Conservation (phyloP, 1,139 yeast genomes). For the Magnusiomyces fungicola region DNA sequence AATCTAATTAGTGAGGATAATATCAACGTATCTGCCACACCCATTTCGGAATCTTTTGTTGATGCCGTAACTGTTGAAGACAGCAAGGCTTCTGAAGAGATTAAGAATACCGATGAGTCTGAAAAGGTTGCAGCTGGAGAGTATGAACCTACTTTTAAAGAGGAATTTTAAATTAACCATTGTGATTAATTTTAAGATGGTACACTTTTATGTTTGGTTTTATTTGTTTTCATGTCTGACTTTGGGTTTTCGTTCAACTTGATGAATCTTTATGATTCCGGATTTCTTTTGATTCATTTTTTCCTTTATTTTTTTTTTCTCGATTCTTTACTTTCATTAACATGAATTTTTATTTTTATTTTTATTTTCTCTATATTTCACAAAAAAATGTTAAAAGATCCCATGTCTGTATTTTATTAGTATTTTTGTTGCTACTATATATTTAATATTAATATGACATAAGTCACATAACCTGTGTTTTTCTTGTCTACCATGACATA, state of each 20-base stretch:
- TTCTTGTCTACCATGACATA: too few species aligned
- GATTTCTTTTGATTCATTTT: too few species aligned
- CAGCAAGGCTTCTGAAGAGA: background rate
- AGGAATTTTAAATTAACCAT: background rate
- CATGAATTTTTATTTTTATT: constrained; percentile 9
- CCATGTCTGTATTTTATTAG: too few species aligned
- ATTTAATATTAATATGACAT: too few species aligned
- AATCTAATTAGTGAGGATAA: too few species aligned
- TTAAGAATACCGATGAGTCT: background rate
- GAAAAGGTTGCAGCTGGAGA: background rate
- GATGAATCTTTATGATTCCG: background rate
- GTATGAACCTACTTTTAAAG: background rate
- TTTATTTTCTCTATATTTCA: background rate
- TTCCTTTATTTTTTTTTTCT: too few species aligned
- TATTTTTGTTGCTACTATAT: too few species aligned
- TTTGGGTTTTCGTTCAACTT: background rate
- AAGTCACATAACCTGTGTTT: too few species aligned
- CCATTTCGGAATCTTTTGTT: too few species aligned
- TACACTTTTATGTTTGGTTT: background rate
- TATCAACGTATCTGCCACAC: too few species aligned
- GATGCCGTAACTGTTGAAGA: background rate
- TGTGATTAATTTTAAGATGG: background rate
- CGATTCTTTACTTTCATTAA: too few species aligned
- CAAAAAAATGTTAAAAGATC: too few species aligned
- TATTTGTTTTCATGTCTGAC: background rate